A percentile compares a stretch with the other conserved stretches of the same genome.
phyloP scores from a whole-genome alignment of 2,329 filamentous ascomycete species.

The Fusarium palustre region DNA sequence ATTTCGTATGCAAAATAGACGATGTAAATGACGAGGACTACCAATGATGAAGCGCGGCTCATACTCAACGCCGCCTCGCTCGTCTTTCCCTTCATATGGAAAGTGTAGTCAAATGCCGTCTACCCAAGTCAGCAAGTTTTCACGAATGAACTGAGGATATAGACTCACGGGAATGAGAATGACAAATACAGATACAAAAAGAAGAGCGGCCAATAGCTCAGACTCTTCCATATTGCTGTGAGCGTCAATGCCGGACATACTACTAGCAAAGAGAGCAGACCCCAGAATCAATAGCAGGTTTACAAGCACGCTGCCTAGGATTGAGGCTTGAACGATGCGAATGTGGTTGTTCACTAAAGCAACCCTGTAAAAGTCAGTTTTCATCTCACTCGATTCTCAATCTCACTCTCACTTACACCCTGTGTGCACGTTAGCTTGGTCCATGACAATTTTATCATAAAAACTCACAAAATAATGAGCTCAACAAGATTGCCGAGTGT shows the following conservation, averaged over 20 bases:
- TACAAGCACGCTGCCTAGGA: constrained; percentile 81
- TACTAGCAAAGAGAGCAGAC: constrained; percentile 78
- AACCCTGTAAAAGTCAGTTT: constrained; percentile 57
- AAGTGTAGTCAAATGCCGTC: constrained; percentile 61
- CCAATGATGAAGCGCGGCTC: constrained; percentile 81
- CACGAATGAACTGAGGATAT: fast-evolving
- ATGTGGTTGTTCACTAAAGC: constrained; percentile 70
- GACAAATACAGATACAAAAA: constrained; percentile 55
- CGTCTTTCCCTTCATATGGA: constrained; percentile 67
- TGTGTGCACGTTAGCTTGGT: constrained; percentile 47
- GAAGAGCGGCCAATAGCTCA: constrained; percentile 52
- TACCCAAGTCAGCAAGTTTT: constrained; percentile 14
- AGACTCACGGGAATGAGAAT: constrained; percentile 53
- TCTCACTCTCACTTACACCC: constrained; percentile 49
- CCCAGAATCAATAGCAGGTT: constrained; percentile 81
- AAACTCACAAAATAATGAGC: constrained; percentile 66
- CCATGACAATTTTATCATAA: background rate
- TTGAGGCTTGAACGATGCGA: constrained; percentile 79
- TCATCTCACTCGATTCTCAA: background rate
- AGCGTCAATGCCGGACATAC: constrained; percentile 75
- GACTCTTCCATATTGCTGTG: constrained; percentile 51
- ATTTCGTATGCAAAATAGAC: constrained; percentile 83
- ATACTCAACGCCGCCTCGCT: constrained; percentile 75
- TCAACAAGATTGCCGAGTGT: constrained; percentile 73
- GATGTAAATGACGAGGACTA: constrained; percentile 77